Conservation (phyloP, 2,329 filamentous ascomycete genomes). For the Hymenoscyphus scutula region DNA sequence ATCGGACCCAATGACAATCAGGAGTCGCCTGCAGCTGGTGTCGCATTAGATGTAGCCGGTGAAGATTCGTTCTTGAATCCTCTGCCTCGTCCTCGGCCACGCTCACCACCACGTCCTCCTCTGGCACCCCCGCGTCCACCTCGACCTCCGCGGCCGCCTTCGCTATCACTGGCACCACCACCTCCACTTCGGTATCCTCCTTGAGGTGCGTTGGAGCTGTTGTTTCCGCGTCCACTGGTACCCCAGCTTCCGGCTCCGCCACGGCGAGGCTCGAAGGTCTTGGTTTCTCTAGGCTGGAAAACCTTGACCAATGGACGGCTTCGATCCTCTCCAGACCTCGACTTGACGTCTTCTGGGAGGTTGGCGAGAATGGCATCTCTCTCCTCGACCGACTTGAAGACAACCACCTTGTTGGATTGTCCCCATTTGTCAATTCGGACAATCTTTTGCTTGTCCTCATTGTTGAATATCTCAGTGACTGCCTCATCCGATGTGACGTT, state of each 20-base stretch:
- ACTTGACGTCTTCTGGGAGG: constrained; percentile 74
- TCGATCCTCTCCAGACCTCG: constrained; percentile 64
- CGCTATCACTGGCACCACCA: constrained; percentile 73
- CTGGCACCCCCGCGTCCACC: constrained; percentile 57
- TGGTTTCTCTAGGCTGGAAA: constrained; percentile 67
- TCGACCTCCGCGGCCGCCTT: constrained; percentile 54
- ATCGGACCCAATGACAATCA: constrained; percentile 25
- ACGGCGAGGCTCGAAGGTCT: constrained; percentile 53
- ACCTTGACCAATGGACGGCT: constrained; percentile 80
- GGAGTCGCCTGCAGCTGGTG: constrained; percentile 43
- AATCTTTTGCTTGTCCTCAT: constrained; percentile 82
- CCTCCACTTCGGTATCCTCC: constrained; percentile 82
- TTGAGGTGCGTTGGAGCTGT: constrained; percentile 47
- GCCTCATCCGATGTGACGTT: constrained; percentile 82
- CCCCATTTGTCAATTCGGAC: constrained; percentile 75
- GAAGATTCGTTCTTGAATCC: constrained; percentile 57
- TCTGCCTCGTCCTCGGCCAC: constrained; percentile 55
- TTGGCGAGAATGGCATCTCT: constrained; percentile 76
- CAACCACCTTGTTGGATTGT: constrained; percentile 77
- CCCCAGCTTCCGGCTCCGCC: constrained; percentile 68
- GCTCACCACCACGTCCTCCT: constrained; percentile 52
- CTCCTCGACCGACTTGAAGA: constrained; percentile 77
- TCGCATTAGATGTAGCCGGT: constrained; percentile 48
- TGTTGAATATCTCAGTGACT: constrained; percentile 74
- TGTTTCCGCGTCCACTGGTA: constrained; percentile 60